Evolutionary conservation across 345 rosid genomes (phyloP).

Genomic region (Pelargonium nanum): DNA sequence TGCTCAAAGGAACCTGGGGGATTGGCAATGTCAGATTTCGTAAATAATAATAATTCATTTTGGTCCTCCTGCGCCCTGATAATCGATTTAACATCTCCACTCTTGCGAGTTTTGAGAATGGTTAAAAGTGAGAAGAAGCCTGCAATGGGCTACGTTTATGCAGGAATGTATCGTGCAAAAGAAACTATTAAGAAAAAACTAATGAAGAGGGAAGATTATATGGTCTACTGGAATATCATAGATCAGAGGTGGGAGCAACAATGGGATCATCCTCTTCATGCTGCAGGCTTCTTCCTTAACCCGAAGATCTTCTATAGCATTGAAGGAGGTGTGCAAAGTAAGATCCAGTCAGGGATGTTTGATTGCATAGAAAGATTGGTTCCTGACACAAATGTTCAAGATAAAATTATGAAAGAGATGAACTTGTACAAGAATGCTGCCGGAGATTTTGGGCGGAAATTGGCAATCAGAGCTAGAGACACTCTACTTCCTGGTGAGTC

Average conservation of each 20-base stretch:
- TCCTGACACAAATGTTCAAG: constrained; percentile 51
- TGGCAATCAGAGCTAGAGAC: constrained; percentile 69
- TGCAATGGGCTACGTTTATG: constrained; percentile 68
- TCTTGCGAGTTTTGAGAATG: constrained; percentile 41
- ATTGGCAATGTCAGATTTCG: constrained; percentile 40
- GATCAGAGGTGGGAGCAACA: constrained; percentile 65
- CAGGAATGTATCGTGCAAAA: constrained; percentile 60
- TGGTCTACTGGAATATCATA: constrained; percentile 59
- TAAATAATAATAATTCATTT: constrained; percentile 34
- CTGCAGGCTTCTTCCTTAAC: constrained; percentile 75
- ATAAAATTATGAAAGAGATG: constrained; percentile 48
- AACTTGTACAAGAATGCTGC: constrained; percentile 51
- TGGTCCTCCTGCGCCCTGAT: constrained; percentile 50
- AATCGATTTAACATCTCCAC: constrained; percentile 43
- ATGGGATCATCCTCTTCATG: constrained; percentile 59
- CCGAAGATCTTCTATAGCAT: constrained; percentile 66
- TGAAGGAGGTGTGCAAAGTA: constrained; percentile 45
- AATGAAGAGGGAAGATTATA: constrained; percentile 40
- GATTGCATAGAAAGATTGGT: constrained; percentile 79
- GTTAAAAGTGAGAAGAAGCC: constrained; percentile 46
- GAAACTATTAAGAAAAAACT: constrained; percentile 61
- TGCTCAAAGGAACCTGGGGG: constrained; percentile 59
- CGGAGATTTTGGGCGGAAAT: constrained; percentile 73
- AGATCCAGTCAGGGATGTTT: constrained; percentile 44
- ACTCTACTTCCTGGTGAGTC: constrained; percentile 60